Percentiles rank a stretch among this genome's conserved stretches.
These are phyloP conservation scores for Aegilops tauschii DNA, from an alignment of 176 grass and related monocot genomes.

Conservation along the genomic window DNA sequence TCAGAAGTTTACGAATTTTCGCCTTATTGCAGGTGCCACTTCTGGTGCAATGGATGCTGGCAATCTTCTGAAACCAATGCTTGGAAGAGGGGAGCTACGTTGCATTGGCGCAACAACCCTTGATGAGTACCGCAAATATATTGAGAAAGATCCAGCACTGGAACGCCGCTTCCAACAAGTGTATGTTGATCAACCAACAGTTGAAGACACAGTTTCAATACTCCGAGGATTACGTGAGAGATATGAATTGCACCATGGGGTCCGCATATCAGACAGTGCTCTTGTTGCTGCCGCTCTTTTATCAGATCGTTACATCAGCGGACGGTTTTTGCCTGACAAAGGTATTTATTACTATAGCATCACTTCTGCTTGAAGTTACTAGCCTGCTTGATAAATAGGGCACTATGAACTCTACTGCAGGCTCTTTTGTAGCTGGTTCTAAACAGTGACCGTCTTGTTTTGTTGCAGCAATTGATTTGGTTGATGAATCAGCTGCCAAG, in stretches of 20 bases:
- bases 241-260: constrained; percentile 97
- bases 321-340: constrained; percentile 98
- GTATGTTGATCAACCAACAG: constrained; percentile 92
- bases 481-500: constrained; percentile 95
- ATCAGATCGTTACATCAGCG: constrained; percentile 96
- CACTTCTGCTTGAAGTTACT: background rate
- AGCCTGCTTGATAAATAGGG: background rate
- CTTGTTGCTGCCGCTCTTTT: constrained; percentile 86
- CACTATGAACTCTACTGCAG: background rate
- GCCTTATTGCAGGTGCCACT: constrained; percentile 70
- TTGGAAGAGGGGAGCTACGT: constrained; percentile 90
- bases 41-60: constrained; percentile 98
- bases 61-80: constrained; percentile 97
- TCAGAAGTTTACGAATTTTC: constrained; percentile 18
- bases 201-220: constrained; percentile 98
- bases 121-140: constrained; percentile 98
- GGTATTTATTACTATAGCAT: constrained; percentile 27
- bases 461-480: constrained; percentile 94
- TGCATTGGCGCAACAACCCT: constrained; percentile 98
- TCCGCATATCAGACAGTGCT: constrained; percentile 91
- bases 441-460: constrained; percentile 12
- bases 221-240: constrained; percentile 85
- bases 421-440: constrained; percentile 23
- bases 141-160: constrained; percentile 98
- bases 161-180: constrained; percentile 99